phyloP scores from a whole-genome alignment of 352 stramenopile genomes.

The Pythium periplocum region DNA sequence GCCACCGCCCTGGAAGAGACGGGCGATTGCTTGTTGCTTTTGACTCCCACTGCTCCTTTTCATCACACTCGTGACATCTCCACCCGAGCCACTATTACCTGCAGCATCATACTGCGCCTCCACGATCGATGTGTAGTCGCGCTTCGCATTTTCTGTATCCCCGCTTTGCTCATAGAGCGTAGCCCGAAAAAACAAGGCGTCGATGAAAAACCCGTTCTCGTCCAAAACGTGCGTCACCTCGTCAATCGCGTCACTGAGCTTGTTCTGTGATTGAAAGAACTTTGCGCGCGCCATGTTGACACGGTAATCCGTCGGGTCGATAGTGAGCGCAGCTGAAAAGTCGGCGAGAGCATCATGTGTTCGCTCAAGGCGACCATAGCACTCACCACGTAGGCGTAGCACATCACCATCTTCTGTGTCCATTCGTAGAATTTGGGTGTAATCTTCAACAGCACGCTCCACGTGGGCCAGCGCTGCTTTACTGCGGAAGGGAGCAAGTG shows the following conservation, averaged over 20 bases:
- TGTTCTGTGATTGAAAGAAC: slow-evolving; percentile 37
- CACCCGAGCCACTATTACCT: background rate
- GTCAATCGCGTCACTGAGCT: slow-evolving; percentile 34
- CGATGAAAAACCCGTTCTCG: slow-evolving; percentile 68
- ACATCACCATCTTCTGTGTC: slow-evolving; percentile 41
- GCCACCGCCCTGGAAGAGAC: background rate
- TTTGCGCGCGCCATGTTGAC: slow-evolving; percentile 52
- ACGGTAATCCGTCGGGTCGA: slow-evolving; percentile 55
- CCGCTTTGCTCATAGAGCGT: slow-evolving; percentile 43
- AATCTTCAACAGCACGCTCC: slow-evolving; percentile 57
- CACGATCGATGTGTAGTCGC: slow-evolving; percentile 68
- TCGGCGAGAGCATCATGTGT: slow-evolving; percentile 51
- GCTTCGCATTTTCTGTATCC: slow-evolving; percentile 29
- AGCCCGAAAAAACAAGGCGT: slow-evolving; percentile 57
- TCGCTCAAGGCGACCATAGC: slow-evolving; percentile 33
- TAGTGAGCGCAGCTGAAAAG: slow-evolving; percentile 34
- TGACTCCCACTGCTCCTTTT: too few species aligned
- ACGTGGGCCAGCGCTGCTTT: slow-evolving; percentile 28
- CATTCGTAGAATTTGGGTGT: slow-evolving; percentile 37
- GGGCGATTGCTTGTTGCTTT: too few species aligned
- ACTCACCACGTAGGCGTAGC: slow-evolving; percentile 41
- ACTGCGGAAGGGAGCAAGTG: slow-evolving; percentile 29
- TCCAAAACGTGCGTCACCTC: slow-evolving; percentile 52
- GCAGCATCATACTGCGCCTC: slow-evolving; percentile 51
- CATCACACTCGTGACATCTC: too few species aligned